Evolutionary conservation across 345 rosid species (phyloP), one percentile per base, ranked within the genome.

Genomic region (Leavenworthia alabamica): DNA sequence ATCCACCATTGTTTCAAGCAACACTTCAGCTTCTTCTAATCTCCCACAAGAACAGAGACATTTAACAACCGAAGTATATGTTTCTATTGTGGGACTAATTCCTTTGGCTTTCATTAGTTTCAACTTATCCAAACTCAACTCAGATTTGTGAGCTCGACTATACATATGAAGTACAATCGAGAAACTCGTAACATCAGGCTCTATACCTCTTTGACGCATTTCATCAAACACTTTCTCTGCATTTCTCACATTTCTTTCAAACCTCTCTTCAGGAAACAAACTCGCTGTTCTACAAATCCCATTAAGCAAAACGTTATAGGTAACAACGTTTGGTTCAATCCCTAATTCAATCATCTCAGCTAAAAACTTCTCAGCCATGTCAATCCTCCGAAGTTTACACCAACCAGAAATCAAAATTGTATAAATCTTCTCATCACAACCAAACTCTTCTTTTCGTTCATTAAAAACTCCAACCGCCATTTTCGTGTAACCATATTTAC

Each of bases 201-300:
- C 90, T 28, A 92, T 82, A 27, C 93, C 85, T 77, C 90, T 75
- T 4, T 56, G 56, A 2, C 70, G 82, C 95, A 92, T 92, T 85
- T 92, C 89, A 10, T 82, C 90, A 13, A 92, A 82, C 81, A 92
- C 68, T 36, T 78, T 84, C 77, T 92, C 95, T 0, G 89, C 98
- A 35, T 60, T 61, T 2, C 66, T 73, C 24, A 86, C 66, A 5
- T 82, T 82, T 65, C 80, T 77, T 68, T 86, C 93, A 44, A 89
- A 79, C 58, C 92, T 80, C 9, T 65, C 75, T 0, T 77, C 86
- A 0, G 95, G 95, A 1, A 86, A 94, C 82, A 88, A 76, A 19
- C 85, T 84, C 4, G 88, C 89, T 43, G 80, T 79, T 70, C 98
- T 56, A 59, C 98, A 89, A 17, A 85, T 77, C 78, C 96, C 98